phyloP scores from a whole-genome alignment of 306 rosid species.

The Casuarina glauca region DNA sequence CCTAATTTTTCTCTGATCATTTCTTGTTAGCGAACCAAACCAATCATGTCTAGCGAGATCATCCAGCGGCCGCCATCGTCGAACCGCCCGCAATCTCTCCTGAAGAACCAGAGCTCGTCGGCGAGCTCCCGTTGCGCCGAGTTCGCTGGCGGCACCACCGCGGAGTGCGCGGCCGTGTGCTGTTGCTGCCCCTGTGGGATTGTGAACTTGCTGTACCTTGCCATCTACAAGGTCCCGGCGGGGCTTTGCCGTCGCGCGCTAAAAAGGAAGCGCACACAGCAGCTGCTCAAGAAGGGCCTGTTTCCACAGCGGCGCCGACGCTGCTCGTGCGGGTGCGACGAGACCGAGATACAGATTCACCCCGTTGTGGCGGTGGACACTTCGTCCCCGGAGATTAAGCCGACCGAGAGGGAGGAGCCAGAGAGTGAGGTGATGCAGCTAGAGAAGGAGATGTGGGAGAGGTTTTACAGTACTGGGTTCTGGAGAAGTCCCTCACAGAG shows the following conservation, averaged over 20 bases:
- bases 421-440: slow-evolving; percentile 44
- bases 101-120: slow-evolving; percentile 12
- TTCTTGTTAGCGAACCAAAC: not conserved
- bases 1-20: not conserved
- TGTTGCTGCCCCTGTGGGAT: slow-evolving; percentile 73
- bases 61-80: slow-evolving; percentile 26
- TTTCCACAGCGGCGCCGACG: slow-evolving; percentile 18
- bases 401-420: not conserved
- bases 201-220: slow-evolving; percentile 50
- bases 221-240: slow-evolving; percentile 74
- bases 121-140: slow-evolving; percentile 49
- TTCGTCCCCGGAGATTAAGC: slow-evolving; percentile 2
- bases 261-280: slow-evolving; percentile 28
- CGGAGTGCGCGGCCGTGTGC: slow-evolving; percentile 82
- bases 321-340: slow-evolving; percentile 37
- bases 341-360: slow-evolving; percentile 34
- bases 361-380: slow-evolving; percentile 6
- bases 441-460: slow-evolving; percentile 93
- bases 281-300: slow-evolving; percentile 27
- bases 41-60: slow-evolving; percentile 35
- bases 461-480: slow-evolving; percentile 62
- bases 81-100: slow-evolving; percentile 39
- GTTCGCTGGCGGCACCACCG: slow-evolving; percentile 73
- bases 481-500: slow-evolving; percentile 89
- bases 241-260: slow-evolving; percentile 49